These are phyloP conservation scores for Cladosporium sp. DNA, from an alignment of 2,329 filamentous ascomycete species.

Conservation along the genomic window DNA sequence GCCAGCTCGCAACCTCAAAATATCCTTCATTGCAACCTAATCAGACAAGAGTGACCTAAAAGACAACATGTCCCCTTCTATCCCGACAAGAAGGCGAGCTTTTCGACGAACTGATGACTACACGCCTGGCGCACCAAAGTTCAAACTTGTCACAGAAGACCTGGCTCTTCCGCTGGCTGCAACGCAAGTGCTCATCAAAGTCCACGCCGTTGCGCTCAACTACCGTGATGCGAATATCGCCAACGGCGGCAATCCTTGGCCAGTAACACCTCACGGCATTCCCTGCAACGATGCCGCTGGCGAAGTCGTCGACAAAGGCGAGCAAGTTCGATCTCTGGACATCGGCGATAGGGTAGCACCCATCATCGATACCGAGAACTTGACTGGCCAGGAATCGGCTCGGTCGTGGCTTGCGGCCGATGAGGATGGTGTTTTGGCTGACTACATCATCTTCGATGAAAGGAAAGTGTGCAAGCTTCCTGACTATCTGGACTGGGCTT, in stretches of 20 bases:
- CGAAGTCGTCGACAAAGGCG: constrained; percentile 26
- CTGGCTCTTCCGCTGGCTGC: constrained; percentile 21
- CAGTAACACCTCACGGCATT: constrained; percentile 31
- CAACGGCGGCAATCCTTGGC: constrained; percentile 36
- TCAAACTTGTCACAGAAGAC: constrained; percentile 22
- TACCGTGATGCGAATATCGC: constrained; percentile 37
- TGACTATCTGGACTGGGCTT: constrained; percentile 39
- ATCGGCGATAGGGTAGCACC: constrained; percentile 29
- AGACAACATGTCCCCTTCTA: constrained; percentile 31
- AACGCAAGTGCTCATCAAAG: constrained; percentile 30
- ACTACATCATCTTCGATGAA: constrained; percentile 46
- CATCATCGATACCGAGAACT: constrained; percentile 44
- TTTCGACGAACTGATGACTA: constrained; percentile 39
- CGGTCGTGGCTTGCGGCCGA: constrained; percentile 48
- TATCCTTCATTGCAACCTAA: not conserved
- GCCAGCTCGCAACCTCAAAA: not conserved
- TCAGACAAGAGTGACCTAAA: not conserved
- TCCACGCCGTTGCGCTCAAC: constrained; percentile 35
- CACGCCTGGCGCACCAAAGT: constrained; percentile 24
- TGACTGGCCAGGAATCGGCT: constrained; percentile 40
- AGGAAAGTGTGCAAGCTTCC: constrained; percentile 40
- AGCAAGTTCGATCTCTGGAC: constrained; percentile 24
- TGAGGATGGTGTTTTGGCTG: constrained; percentile 47
- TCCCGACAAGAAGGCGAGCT: constrained; percentile 28
- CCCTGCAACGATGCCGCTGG: constrained; percentile 39